These are phyloP conservation scores for Tieghemiomyces parasiticus DNA, from an alignment of 192 early-diverging fungal genomes.

Conservation along the genomic window DNA sequence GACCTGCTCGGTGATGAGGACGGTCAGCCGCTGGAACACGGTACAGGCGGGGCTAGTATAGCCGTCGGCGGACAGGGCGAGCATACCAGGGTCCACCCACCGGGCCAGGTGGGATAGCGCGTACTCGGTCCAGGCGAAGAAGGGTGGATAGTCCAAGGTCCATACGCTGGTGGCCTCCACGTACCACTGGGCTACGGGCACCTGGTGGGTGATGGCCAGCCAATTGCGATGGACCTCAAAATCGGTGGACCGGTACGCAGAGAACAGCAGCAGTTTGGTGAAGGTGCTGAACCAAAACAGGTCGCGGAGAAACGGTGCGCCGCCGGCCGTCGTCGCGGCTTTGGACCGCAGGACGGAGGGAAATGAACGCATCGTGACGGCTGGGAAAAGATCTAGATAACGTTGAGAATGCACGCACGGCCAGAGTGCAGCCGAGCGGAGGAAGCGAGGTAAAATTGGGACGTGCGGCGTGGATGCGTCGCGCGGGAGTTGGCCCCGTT, in stretches of 20 bases:
- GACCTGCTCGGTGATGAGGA: constrained; percentile 67
- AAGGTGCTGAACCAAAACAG: constrained; percentile 13
- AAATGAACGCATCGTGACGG: no score
- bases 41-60: constrained; percentile 54
- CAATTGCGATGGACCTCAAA: constrained; percentile 99
- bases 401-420: no score
- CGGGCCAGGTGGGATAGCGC: constrained; percentile 36
- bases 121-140: constrained; percentile 96
- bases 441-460: no score
- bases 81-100: constrained; percentile 55
- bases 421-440: no score
- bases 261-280: constrained; percentile 51
- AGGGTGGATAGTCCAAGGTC: constrained; percentile 95
- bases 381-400: no score
- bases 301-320: not conserved
- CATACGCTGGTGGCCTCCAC: constrained; percentile 71
- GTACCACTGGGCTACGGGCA: constrained; percentile 80
- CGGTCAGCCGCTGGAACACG: constrained; percentile 70
- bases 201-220: constrained; percentile 79
- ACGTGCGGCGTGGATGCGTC: no score
- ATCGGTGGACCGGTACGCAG: constrained; percentile 84
- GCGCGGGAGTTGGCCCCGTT: no score
- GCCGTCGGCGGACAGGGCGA: constrained; percentile 48
- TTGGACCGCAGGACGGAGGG: not conserved
- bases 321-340: not conserved